phyloP scores from a whole-genome alignment of 495 filamentous ascomycete genomes.

The Talaromyces adpressus region DNA sequence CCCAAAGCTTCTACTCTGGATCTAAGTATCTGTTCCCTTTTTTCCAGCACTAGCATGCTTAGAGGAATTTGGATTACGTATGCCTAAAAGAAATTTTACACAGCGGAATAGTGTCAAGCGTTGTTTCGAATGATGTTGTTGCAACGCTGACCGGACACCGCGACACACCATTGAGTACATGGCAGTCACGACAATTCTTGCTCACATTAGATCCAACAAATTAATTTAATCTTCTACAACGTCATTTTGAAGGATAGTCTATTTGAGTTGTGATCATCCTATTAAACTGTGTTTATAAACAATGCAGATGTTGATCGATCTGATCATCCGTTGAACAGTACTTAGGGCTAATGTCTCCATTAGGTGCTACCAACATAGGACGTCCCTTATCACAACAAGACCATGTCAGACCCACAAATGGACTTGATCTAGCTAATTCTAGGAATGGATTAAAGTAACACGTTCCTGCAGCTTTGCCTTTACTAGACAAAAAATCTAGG shows the following conservation, averaged over 20 bases:
- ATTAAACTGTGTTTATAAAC: neutral
- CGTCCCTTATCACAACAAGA: neutral
- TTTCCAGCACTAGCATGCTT: neutral
- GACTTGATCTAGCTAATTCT: neutral
- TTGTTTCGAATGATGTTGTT: neutral
- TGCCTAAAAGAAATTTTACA: neutral
- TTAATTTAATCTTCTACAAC: neutral
- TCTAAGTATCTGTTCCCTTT: neutral
- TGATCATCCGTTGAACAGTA: neutral
- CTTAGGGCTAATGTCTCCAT: neutral
- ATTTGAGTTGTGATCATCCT: neutral
- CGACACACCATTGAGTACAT: neutral
- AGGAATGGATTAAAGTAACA: neutral
- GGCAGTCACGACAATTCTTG: neutral
- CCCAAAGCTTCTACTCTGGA: neutral
- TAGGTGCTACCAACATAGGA: neutral
- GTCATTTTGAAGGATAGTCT: neutral
- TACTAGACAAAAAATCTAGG: neutral
- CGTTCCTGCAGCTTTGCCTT: neutral
- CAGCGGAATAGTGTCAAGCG: neutral
- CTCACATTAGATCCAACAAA: neutral
- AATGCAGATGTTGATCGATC: neutral
- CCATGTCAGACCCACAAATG: neutral
- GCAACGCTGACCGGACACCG: conserved; percentile 4
- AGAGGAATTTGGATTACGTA: neutral